Evolutionary conservation across 2,329 filamentous ascomycete genomes (phyloP), one percentile per base, ranked within the genome.

Genomic region (Graphilbum fragrans): DNA sequence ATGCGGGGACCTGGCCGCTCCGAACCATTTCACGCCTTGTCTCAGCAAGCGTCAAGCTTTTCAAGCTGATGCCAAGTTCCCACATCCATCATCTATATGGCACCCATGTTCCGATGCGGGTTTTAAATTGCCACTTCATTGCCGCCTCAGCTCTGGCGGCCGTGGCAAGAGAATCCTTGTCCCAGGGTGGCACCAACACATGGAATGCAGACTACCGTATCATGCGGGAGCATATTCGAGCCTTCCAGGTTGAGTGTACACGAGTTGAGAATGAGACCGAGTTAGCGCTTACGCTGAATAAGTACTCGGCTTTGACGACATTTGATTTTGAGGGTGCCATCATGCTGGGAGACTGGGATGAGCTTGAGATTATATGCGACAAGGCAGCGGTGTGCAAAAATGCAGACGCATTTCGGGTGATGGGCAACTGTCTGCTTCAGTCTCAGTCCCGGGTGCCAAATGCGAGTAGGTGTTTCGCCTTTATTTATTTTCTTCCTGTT

Each of bases 321-420:
- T 84, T 88, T 48, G 82, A 92, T 49, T 83, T 94, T 46, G 87
- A 94, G 61, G 81, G 77, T 3, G 76, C 80, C 0, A 62, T 83
- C 32, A 68, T 66, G 25, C 63, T 92, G 5, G 72, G 77, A 45
- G 66, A 71, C 18, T 92, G 80, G 81, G 72, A 82, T 35, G 68
- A 74, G 31, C 61, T 93, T 2, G 62, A 67, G 5, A 57, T 63
- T 16, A 72, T 86, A 8, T 69, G 92, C 19, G 53, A 69, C 41
- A 69, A 65, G 40, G 67, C 69, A 1, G 59, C 58, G 6, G 40
- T 52, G 1, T 74, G 67, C 42, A 56, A 59, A 17, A 64, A 65
- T 39, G 58, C 66, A 27, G 49, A 55, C 4, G 63, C 72, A 17
- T 74, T 74, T 43, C 77, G 81, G 46, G 65, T 73, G 1, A 78